Conservation (phyloP, 768 basidiomycete species). For the Kwoniella mangroviensis region DNA sequence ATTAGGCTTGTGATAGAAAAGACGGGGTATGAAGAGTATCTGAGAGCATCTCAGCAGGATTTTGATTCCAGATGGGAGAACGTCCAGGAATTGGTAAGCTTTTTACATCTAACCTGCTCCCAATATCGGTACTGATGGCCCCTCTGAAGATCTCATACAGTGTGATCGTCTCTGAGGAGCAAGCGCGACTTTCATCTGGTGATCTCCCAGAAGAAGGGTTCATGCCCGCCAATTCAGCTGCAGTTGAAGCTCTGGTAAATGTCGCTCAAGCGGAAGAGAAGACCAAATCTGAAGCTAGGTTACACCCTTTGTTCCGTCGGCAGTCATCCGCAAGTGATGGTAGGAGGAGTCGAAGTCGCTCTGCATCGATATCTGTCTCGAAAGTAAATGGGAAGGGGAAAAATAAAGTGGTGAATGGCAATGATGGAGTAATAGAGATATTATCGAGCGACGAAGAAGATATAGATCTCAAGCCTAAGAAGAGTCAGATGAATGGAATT, state of each 20-base stretch:
- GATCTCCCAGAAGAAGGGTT: conserved; percentile 37
- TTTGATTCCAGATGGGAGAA: conserved; percentile 82
- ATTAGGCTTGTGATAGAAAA: conserved; percentile 66
- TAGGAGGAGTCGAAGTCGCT: conserved; percentile 21
- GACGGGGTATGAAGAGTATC: conserved; percentile 70
- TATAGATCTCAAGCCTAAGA: conserved; percentile 4
- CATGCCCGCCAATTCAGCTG: conserved; percentile 42
- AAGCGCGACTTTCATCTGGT: conserved; percentile 61
- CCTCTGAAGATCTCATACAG: conserved; percentile 49
- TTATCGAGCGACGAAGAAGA: conserved; percentile 49
- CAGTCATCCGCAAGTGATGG: conserved; percentile 14
- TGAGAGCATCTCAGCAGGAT: conserved; percentile 71
- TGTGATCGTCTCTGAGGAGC: conserved; percentile 53
- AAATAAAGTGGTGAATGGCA: conserved; percentile 17
- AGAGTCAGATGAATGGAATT: neutral
- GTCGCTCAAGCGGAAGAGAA: conserved; percentile 23
- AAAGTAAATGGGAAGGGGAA: conserved; percentile 17
- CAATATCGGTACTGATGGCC: conserved; percentile 10
- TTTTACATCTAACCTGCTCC: neutral
- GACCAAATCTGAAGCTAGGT: conserved; percentile 22
- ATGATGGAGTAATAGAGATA: conserved; percentile 42
- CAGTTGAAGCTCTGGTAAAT: conserved; percentile 41
- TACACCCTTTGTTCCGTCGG: conserved; percentile 49
- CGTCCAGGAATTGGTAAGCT: conserved; percentile 69
- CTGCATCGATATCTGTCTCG: conserved; percentile 25